Base-by-base conservation (phyloP, 2,329 filamentous ascomycete species). In the Paracamarosporium sp. region DNA sequence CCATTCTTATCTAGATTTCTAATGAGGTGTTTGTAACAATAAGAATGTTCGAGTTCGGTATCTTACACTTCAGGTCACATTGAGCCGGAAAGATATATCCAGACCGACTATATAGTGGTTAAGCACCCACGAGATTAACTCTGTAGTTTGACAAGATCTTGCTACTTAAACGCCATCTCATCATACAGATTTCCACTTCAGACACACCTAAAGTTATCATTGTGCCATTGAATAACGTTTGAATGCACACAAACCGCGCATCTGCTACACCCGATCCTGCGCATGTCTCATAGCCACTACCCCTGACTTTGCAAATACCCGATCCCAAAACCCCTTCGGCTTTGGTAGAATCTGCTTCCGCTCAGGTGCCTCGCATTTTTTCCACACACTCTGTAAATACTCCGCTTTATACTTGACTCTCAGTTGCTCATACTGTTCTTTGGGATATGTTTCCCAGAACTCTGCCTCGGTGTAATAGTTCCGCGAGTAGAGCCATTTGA, bases 401-500 rank as follows among this genome's bases (percentile, higher is more conserved):
- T 78, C 79, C 13, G 88, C 89, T 44, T 81, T 73, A 75, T 90
- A 92, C 71, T 88, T 90, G 22, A 69, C 59, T 20, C 90, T 79
- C 64, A 92, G 78, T 1, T 69, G 78, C 28, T 90, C 83, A 72
- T 92, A 92, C 83, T 83, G 86, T 20, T 71, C 67, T 44, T 79
- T 76, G 44, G 85, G 81, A 72, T 91, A 91, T 50, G 86, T 80
- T 31, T 78, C 67, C 88, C 88, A 91, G 75, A 91, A 92, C 69
- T 90, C 86, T 0, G 83, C 78, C 70, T 90, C 85, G 15, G 84
- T 83, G 74, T 95, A 95, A 78, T 92, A 96, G 0, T 91, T 90
- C 69, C 93, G 90, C 3, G 92, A 91, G 75, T 96, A 96, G 12
- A 96, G 80, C 90, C 91, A 95, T 79, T 96, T 96, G 80, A 90